Percentiles rank a stretch among this genome's conserved stretches.
These are phyloP conservation scores for Strigomonas galati DNA, from an alignment of 208 protist genomes.

Conservation along the genomic window DNA sequence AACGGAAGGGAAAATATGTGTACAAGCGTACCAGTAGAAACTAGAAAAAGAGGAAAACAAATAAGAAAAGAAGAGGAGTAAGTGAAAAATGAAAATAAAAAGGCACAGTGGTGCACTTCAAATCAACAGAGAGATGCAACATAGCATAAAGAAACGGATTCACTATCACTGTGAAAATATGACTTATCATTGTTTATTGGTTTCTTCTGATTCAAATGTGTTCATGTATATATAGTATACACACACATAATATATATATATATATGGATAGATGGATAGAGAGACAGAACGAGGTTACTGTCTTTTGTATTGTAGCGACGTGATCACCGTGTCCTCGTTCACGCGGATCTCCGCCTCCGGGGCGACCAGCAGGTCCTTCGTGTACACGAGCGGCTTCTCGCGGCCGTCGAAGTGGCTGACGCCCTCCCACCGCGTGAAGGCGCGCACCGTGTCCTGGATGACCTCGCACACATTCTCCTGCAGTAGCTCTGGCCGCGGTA, in stretches of 20 bases:
- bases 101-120: conserved; percentile 1
- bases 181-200: background rate
- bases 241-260: background rate
- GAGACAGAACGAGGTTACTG: background rate
- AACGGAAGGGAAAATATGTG: background rate
- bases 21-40: background rate
- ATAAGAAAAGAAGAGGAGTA: background rate
- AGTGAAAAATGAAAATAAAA: conserved; percentile 19
- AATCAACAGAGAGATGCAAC: conserved; percentile 4
- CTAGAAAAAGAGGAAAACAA: conserved; percentile 14
- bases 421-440: conserved; percentile 22
- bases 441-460: background rate
- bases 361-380: conserved; percentile 39
- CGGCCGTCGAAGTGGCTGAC: conserved; percentile 35
- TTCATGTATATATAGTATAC: background rate
- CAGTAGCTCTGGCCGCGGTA: background rate
- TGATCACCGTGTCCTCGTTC: conserved; percentile 26
- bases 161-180: background rate
- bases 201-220: background rate
- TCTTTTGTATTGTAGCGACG: conserved; percentile 36
- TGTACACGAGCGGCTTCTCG: conserved; percentile 43
- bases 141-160: background rate
- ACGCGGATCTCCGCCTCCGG: conserved; percentile 42
- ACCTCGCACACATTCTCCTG: background rate
- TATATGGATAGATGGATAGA: background rate